These are phyloP conservation scores for Cercospora sojina DNA, from an alignment of 2,329 filamentous ascomycete genomes.

Conservation along the genomic window DNA sequence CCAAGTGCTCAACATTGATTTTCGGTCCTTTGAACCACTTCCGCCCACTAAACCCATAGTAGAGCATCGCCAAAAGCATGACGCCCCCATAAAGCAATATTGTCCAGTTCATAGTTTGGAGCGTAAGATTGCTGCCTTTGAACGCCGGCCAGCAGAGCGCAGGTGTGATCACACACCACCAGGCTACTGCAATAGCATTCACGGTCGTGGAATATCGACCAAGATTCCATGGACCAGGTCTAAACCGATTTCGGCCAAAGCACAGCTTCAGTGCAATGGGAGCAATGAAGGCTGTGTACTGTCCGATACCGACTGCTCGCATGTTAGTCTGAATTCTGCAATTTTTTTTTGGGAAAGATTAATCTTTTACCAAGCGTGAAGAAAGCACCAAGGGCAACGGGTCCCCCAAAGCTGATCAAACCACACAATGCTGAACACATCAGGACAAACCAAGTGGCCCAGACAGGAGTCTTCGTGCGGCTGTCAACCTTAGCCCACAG, in stretches of 20 bases:
- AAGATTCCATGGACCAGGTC: slow-evolving; percentile 38
- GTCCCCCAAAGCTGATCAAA: slow-evolving; percentile 34
- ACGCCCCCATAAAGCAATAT: slow-evolving; percentile 34
- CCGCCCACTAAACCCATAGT: slow-evolving; percentile 34
- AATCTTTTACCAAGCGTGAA: slow-evolving; percentile 33
- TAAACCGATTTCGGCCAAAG: slow-evolving; percentile 31
- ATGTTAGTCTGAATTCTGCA: neutral
- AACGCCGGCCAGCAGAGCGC: slow-evolving; percentile 37
- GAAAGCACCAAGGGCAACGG: slow-evolving; percentile 36
- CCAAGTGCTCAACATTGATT: slow-evolving; percentile 34
- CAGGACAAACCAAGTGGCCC: slow-evolving; percentile 37
- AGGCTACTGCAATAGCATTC: slow-evolving; percentile 32
- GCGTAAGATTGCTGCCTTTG: slow-evolving; percentile 33
- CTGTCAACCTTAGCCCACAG: slow-evolving; percentile 35
- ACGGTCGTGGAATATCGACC: slow-evolving; percentile 34
- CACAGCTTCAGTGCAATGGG: slow-evolving; percentile 36
- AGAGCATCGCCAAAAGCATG: slow-evolving; percentile 35
- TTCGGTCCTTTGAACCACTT: slow-evolving; percentile 40
- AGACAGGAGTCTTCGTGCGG: slow-evolving; percentile 35
- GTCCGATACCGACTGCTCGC: slow-evolving; percentile 16
- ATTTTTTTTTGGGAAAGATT: neutral
- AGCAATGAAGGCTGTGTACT: slow-evolving; percentile 31
- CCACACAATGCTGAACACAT: slow-evolving; percentile 31
- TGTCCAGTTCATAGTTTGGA: slow-evolving; percentile 37
- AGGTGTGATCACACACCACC: slow-evolving; percentile 36